These are phyloP conservation scores for Actinomortierella ambigua DNA, from an alignment of 371 early-diverging fungal genomes.

Conservation along the genomic window DNA sequence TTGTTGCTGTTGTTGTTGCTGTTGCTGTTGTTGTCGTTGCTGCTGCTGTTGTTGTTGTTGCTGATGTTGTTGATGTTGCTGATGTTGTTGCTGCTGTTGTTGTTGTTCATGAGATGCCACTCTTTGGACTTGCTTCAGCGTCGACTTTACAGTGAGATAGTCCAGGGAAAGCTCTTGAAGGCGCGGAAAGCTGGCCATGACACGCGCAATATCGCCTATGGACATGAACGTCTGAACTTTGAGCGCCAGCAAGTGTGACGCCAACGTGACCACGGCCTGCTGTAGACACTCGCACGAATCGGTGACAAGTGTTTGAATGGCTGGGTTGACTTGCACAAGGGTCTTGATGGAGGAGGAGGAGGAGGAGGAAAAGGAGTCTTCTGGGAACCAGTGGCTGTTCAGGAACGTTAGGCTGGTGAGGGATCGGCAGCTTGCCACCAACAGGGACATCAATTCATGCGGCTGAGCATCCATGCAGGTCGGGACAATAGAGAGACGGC, in stretches of 20 bases:
- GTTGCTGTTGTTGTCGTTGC: not conserved
- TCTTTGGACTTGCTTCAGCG: too few relatives aligned
- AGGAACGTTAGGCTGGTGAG: not conserved
- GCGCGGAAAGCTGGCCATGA: constrained; percentile 9
- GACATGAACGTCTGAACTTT: too few relatives aligned
- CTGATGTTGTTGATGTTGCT: constrained; percentile 11
- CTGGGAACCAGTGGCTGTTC: not conserved
- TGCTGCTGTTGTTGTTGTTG: constrained; percentile 5
- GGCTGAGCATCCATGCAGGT: not conserved
- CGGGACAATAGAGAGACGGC: not conserved
- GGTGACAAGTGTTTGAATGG: constrained; percentile 8
- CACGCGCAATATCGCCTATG: too few relatives aligned
- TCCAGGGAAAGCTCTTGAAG: constrained; percentile 5
- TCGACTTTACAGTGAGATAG: not conserved
- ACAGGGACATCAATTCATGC: not conserved
- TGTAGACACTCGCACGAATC: constrained; percentile 10
- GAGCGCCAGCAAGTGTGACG: not conserved
- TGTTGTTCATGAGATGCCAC: not conserved
- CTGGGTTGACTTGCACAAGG: not conserved
- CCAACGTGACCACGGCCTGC: constrained; percentile 16
- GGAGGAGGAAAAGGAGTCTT: not conserved
- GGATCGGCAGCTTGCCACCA: not conserved
- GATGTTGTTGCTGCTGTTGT: not conserved
- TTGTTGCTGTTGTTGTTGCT: not conserved
- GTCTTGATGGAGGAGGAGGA: constrained; percentile 3